phyloP scores from a whole-genome alignment of 805 yeast genomes.

The Candida caryicola region DNA sequence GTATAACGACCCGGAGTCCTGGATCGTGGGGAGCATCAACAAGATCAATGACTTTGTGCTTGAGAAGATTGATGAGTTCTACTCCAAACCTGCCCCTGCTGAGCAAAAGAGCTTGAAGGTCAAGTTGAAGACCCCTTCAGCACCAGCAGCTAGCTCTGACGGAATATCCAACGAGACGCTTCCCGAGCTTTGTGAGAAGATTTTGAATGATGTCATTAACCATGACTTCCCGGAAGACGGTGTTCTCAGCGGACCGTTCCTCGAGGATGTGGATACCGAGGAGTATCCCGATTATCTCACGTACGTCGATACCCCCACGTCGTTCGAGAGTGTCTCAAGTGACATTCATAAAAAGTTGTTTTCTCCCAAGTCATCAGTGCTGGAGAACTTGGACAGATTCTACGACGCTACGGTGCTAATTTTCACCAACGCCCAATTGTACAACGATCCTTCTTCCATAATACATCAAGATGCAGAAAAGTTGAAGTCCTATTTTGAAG shows the following conservation, averaged over 20 bases:
- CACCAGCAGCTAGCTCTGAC: slow-evolving; percentile 7
- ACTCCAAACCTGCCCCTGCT: slow-evolving; percentile 5
- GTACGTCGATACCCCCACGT: slow-evolving; percentile 69
- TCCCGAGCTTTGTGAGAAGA: slow-evolving; percentile 17
- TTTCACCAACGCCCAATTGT: slow-evolving; percentile 74
- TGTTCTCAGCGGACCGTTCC: slow-evolving; percentile 63
- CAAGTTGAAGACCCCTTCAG: slow-evolving; percentile 13
- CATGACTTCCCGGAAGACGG: slow-evolving; percentile 50
- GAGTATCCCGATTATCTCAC: slow-evolving; percentile 80
- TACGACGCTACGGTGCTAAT: slow-evolving; percentile 57
- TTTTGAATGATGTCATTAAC: slow-evolving; percentile 41
- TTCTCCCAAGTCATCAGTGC: slow-evolving; percentile 17
- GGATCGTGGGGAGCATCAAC: slow-evolving; percentile 65
- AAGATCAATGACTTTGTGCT: slow-evolving; percentile 55
- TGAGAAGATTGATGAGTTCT: slow-evolving; percentile 43
- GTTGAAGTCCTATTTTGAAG: slow-evolving; percentile 52
- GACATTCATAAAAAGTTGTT: slow-evolving; percentile 51
- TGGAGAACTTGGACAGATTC: slow-evolving; percentile 57
- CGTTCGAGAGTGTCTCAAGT: slow-evolving; percentile 57
- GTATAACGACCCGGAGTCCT: slow-evolving; percentile 42
- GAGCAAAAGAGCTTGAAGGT: slow-evolving; percentile 13
- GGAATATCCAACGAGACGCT: slow-evolving; percentile 16
- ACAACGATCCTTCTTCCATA: slow-evolving; percentile 70
- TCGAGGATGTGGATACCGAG: slow-evolving; percentile 67
- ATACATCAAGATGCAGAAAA: slow-evolving; percentile 69